Base-by-base conservation (phyloP, 768 basidiomycete genomes). In the Podaxis sp. region DNA sequence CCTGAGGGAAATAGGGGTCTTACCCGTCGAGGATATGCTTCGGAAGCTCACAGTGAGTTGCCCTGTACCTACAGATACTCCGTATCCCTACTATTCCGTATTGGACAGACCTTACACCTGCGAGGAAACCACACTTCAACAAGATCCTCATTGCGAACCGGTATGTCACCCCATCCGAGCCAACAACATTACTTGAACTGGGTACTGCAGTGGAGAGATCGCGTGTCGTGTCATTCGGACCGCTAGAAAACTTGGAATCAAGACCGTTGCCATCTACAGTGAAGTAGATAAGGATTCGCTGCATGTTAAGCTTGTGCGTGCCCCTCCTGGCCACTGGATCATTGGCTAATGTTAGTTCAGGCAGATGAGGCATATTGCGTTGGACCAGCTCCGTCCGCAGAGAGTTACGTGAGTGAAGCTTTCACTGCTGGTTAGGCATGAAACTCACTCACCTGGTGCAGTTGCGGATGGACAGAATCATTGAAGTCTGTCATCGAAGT, bases 151-250 rank as follows among this genome's bases (percentile, higher is more conserved):
- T 97, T 61, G 95, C 95, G 0, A 97, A 97, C 71, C 80, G 95
- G 95, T 89, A 60, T 57, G 78, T 55, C 15, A 40, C 54, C 26
- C 13, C 6, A 58, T 7, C 8, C 4, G 30, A 33, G 33, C 10
- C 5, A 28, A 11, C 26, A 36, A 12, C 49, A 28, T 26, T 33
- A 61, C 22, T 49, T 63, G 15, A 64, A 20, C 17, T 44, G 4
- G 58, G 17, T 1, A 30, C 11, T 38, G 13, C 65, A 96, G 95
- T 74, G 95, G 95, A 52, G 95, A 98, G 75, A 98, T 98, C 66
- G 95, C 95, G 4, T 97, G 96, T 73, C 88, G 95, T 20, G 93
- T 98, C 49, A 96, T 96, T 60, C 88, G 91, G 26, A 96, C 95
- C 0, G 93, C 93, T 2, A 87, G 81, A 73, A 91, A 90, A 70